Base-by-base conservation (phyloP, 2,329 filamentous ascomycete species). In the Botrytis paeoniae region DNA sequence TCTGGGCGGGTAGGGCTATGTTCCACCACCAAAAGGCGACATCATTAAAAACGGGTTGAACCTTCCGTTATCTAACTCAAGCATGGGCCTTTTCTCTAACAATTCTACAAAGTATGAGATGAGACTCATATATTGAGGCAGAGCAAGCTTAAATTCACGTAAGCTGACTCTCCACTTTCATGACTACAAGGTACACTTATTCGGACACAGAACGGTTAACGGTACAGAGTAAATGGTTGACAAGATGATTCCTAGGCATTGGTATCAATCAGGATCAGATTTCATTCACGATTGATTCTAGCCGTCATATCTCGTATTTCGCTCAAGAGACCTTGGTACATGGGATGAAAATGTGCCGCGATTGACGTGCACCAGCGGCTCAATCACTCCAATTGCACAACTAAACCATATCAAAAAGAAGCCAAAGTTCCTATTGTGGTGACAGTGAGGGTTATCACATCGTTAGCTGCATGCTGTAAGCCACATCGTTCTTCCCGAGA, bases 161-260 rank as follows among this genome's bases (percentile, higher is more conserved):
- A 69, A 69, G 65, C 65, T 69, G 35, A 69, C 35, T 41, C 37
- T 29, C 65, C 65, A 68, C 65, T 57, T n/a, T 57, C n/a, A 69
- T 69, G 65, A 43, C 18, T 32, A 43, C 29, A 29, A 57, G n/a
- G 51, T 39, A 39, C 0, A 66, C 64, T 66, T 39, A 20, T 39
- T 69, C 48, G 18, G 20, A 32, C n/a, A 25, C 65, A 57, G 48
- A 69, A 66, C 64, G 63, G 32, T 20, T 32, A 29, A 51, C 39
- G 10, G n/a, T 45, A 41, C 35, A 20, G 45, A 37, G 14, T n/a
- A 25, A 35, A 37, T 43, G 43, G 12, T 54, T 66, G 45, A 39
- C 8, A 37, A 16, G 45, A 66, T 48, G 41, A 35, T 54, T 29
- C n/a, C 25, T 68, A 25, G 37, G 37, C 37, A 43, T 69, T 12